Conservation (phyloP, 1,284 basidiomycete species). For the Moesziomyces sp. region DNA sequence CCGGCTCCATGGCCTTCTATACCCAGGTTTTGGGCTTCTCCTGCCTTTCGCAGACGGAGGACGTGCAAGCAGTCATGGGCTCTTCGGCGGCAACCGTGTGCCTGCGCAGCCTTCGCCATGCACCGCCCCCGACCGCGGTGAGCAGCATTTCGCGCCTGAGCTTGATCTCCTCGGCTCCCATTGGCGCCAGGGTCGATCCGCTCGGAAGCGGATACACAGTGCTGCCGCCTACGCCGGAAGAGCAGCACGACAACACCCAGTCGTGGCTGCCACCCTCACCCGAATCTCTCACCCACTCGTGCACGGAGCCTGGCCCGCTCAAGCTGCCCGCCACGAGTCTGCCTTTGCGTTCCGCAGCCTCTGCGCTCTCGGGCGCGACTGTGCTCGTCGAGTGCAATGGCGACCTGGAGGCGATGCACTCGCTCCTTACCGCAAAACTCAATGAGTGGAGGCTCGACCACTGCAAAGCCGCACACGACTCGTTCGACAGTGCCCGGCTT, state of each 20-base stretch:
- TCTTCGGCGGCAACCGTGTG: conserved; percentile 25
- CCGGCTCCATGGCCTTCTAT: conserved; percentile 34
- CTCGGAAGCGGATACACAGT: conserved; percentile 4
- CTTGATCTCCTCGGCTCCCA: conserved; percentile 3
- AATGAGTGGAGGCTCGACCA: conserved; percentile 33
- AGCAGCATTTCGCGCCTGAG: conserved; percentile 7
- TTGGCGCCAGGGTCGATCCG: neutral
- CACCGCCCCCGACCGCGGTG: conserved; percentile 17
- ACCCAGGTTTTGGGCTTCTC: conserved; percentile 30
- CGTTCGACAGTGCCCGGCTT: conserved; percentile 12
- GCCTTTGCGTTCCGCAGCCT: conserved; percentile 12
- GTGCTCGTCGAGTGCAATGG: conserved; percentile 33
- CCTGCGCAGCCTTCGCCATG: conserved; percentile 23
- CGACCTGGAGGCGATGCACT: conserved; percentile 30
- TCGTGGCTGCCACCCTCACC: conserved; percentile 16
- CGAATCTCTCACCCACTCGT: conserved; percentile 17
- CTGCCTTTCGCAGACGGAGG: conserved; percentile 21
- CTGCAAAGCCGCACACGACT: conserved; percentile 6
- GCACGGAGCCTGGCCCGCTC: conserved; percentile 19
- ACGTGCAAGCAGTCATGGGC: conserved; percentile 34
- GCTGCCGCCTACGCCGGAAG: conserved; percentile 22
- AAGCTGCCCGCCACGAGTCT: conserved; percentile 13
- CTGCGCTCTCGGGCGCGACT: conserved; percentile 15
- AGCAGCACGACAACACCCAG: neutral
- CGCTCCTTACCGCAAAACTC: conserved; percentile 23